These are phyloP conservation scores for Moricandia moricandioides DNA, from an alignment of 345 rosid genomes.

Conservation along the genomic window DNA sequence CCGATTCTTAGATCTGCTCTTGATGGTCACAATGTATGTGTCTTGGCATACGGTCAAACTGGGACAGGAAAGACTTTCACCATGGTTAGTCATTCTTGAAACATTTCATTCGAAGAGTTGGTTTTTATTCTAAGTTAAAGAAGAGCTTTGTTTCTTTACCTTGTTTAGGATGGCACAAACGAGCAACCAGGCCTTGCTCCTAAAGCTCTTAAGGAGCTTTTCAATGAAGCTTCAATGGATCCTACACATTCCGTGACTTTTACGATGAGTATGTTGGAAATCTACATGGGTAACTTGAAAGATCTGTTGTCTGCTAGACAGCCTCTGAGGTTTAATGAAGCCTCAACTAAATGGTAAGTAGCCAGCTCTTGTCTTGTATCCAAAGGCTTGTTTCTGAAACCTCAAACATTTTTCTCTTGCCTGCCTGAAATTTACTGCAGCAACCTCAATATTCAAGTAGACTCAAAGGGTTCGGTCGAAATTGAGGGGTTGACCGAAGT, in stretches of 20 bases:
- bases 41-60: slow-evolving; percentile 94
- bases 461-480: slow-evolving; percentile 76
- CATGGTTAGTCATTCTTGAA: slow-evolving; percentile 54
- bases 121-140: not conserved
- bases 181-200: slow-evolving; percentile 76
- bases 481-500: slow-evolving; percentile 83
- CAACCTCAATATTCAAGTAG: slow-evolving; percentile 88
- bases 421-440: slow-evolving; percentile 35
- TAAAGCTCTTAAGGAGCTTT: slow-evolving; percentile 68
- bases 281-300: slow-evolving; percentile 76
- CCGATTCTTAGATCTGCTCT: slow-evolving; percentile 85
- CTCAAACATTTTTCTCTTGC: slow-evolving; percentile 6
- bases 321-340: slow-evolving; percentile 42
- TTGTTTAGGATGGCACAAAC: slow-evolving; percentile 66
- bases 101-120: not conserved
- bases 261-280: slow-evolving; percentile 95
- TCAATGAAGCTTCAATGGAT: slow-evolving; percentile 46
- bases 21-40: slow-evolving; percentile 84
- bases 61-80: slow-evolving; percentile 95
- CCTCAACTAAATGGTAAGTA: slow-evolving; percentile 50
- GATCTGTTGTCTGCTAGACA: slow-evolving; percentile 74
- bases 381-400: not conserved
- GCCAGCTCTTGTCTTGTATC: not conserved
- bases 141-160: slow-evolving; percentile 3
- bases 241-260: slow-evolving; percentile 50